phyloP scores from a whole-genome alignment of 1,284 basidiomycete genomes.

The Paramarasmius palmivorus region DNA sequence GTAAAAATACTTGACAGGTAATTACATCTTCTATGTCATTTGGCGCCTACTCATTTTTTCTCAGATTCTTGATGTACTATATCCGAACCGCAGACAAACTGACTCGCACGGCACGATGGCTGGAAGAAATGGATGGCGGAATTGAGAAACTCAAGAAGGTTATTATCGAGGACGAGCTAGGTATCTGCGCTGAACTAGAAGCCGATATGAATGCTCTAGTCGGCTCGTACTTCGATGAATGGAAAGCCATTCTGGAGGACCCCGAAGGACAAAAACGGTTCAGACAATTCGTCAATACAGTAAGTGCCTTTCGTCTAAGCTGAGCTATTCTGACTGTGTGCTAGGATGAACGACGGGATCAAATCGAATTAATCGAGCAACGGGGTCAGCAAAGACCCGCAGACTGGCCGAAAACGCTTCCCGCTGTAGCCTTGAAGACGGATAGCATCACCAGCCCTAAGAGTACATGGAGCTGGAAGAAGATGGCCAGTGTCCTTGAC shows the following conservation, averaged over 20 bases:
- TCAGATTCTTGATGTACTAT: conserved; percentile 43
- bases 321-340: neutral
- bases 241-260: conserved; percentile 62
- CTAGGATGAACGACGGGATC: conserved; percentile 47
- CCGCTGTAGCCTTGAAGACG: conserved; percentile 45
- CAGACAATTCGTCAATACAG: conserved; percentile 67
- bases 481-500: conserved; percentile 52
- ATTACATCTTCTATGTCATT: conserved; percentile 46
- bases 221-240: conserved; percentile 71
- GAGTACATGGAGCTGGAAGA: conserved; percentile 61
- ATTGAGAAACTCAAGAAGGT: conserved; percentile 68
- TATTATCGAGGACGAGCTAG: conserved; percentile 74
- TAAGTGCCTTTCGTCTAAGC: neutral
- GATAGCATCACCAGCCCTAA: conserved; percentile 44
- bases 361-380: conserved; percentile 61
- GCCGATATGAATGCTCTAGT: conserved; percentile 70
- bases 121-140: conserved; percentile 71
- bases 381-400: conserved; percentile 69
- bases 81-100: conserved; percentile 72
- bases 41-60: neutral
- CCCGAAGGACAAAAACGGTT: conserved; percentile 35
- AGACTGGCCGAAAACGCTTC: conserved; percentile 65
- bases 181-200: conserved; percentile 74
- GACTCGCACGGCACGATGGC: conserved; percentile 75
- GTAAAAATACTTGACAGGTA: conserved; percentile 70